phyloP scores from a whole-genome alignment of 305 asterid genomes.

The Fraxinus paxiana region DNA sequence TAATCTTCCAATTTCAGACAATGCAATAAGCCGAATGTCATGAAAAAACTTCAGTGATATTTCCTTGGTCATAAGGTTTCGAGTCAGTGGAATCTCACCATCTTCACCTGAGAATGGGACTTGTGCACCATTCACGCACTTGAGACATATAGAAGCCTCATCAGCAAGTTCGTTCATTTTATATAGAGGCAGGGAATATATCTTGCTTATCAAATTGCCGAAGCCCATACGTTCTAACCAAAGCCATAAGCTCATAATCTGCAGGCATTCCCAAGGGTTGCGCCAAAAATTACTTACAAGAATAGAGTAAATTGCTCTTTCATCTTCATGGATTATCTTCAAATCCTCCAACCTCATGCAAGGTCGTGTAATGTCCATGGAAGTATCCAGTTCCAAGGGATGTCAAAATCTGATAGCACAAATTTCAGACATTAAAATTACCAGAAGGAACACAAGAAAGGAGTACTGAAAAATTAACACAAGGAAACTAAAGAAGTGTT shows the following conservation, averaged over 20 bases:
- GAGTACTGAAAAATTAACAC: background rate
- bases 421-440: background rate
- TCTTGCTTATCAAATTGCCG: constrained; percentile 26
- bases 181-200: constrained; percentile 29
- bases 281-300: constrained; percentile 46
- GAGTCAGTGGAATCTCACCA: constrained; percentile 37
- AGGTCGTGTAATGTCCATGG: constrained; percentile 24
- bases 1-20: constrained; percentile 17
- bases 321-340: constrained; percentile 42
- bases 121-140: constrained; percentile 15
- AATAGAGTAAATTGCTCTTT: constrained; percentile 41
- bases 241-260: constrained; percentile 54
- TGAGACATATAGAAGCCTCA: constrained; percentile 55
- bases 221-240: constrained; percentile 54
- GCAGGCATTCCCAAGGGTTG: constrained; percentile 42
- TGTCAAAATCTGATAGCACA: constrained; percentile 27
- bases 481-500: background rate
- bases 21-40: constrained; percentile 14
- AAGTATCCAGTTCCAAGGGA: constrained; percentile 3
- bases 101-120: background rate
- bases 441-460: background rate
- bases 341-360: constrained; percentile 23
- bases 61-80: constrained; percentile 13
- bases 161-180: constrained; percentile 45
- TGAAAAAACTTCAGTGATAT: constrained; percentile 27